Conservation (phyloP, 768 basidiomycete species). For the Suillus subalutaceus region DNA sequence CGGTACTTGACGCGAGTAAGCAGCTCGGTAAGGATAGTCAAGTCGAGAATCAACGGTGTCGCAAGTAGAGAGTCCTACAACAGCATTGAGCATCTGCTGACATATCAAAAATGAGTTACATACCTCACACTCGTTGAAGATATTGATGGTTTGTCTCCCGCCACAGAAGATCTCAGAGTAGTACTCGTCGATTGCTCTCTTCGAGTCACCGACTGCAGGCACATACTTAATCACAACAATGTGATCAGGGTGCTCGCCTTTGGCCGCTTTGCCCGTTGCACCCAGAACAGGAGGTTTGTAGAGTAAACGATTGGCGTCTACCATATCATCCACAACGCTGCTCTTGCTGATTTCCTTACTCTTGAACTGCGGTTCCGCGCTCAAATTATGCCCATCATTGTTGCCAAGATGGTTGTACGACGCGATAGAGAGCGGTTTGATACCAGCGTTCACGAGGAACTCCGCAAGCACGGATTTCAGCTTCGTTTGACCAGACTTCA, state of each 20-base stretch:
- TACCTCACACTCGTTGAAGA: constrained; percentile 98
- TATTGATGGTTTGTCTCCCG: constrained; percentile 90
- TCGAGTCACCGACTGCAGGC: constrained; percentile 94
- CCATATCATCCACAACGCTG: constrained; percentile 98
- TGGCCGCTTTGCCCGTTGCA: constrained; percentile 57
- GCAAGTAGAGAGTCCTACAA: constrained; percentile 89
- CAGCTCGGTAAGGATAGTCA: constrained; percentile 91
- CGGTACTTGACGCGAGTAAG: constrained; percentile 93
- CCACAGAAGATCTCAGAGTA: constrained; percentile 98
- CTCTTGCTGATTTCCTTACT: constrained; percentile 99
- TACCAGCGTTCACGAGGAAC: constrained; percentile 98
- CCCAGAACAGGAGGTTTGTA: constrained; percentile 79
- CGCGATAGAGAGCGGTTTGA: constrained; percentile 96
- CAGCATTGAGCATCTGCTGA: constrained; percentile 15
- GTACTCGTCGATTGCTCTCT: constrained; percentile 99
- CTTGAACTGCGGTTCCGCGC: constrained; percentile 90
- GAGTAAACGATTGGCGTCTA: constrained; percentile 83
- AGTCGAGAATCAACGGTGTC: constrained; percentile 93
- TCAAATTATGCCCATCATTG: constrained; percentile 94
- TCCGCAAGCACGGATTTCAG: constrained; percentile 97
- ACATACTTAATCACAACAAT: constrained; percentile 97
- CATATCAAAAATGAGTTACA: constrained; percentile 21
- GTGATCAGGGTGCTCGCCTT: constrained; percentile 98
- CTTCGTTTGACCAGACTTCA: constrained; percentile 98
- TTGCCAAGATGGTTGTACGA: constrained; percentile 99